Evolutionary conservation across 306 rosid species (phyloP).

Genomic region (Trichosanthes truncata): DNA sequence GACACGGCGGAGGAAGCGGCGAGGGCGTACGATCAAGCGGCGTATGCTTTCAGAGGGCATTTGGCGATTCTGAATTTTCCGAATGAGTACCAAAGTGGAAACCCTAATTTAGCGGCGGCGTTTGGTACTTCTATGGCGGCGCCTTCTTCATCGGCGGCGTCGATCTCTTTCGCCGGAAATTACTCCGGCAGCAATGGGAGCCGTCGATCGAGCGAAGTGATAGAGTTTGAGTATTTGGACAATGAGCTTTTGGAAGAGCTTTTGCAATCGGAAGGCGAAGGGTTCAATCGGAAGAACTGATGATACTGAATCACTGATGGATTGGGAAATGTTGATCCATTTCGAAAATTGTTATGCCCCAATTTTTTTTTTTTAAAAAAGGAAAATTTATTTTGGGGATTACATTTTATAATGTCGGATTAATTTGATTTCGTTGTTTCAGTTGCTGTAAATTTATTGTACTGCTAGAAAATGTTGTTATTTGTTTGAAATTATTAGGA

Average conservation of each 20-base stretch:
- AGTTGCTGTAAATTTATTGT: neutral
- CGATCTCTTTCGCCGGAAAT: neutral
- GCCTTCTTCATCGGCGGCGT: conserved; percentile 13
- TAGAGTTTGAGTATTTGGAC: conserved; percentile 64
- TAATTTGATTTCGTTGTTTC: neutral
- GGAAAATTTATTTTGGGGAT: neutral
- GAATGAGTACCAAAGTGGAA: conserved; percentile 36
- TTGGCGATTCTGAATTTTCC: conserved; percentile 84
- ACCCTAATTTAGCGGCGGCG: neutral
- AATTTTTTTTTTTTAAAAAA: neutral
- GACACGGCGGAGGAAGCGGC: conserved; percentile 85
- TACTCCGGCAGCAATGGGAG: neutral
- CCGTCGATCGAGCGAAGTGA: conserved; percentile 7
- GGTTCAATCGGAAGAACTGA: neutral
- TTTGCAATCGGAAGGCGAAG: conserved; percentile 32
- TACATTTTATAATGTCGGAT: neutral
- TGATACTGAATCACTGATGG: neutral
- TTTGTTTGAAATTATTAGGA: neutral
- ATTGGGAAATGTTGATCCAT: neutral
- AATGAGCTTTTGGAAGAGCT: conserved; percentile 62
- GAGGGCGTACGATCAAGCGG: conserved; percentile 84
- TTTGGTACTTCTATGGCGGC: conserved; percentile 13
- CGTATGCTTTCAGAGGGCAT: conserved; percentile 69
- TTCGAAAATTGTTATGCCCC: neutral
- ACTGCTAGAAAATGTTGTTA: neutral